A percentile compares a stretch with the other conserved stretches of the same genome.
Evolutionary conservation across 176 grass and related monocot species (phyloP).

Genomic region (Otatea glauca): DNA sequence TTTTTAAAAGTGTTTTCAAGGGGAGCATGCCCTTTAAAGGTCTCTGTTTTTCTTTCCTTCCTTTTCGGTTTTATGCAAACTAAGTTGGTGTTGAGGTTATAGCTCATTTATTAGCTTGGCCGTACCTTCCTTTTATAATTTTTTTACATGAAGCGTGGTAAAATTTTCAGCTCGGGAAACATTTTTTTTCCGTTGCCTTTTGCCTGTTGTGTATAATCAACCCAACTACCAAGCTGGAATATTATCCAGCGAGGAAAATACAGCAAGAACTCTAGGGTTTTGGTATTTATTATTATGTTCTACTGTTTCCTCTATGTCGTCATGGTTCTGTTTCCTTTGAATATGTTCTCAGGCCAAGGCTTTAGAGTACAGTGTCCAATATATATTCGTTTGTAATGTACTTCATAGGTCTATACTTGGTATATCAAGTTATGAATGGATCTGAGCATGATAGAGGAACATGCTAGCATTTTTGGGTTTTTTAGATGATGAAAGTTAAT

Average conservation of each 20-base stretch:
- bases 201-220: neutral
- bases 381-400: neutral
- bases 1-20: no score
- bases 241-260: neutral
- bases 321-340: neutral
- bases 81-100: neutral
- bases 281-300: neutral
- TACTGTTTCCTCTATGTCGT: neutral
- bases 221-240: neutral
- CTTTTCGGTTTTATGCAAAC: neutral
- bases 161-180: neutral
- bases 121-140: neutral
- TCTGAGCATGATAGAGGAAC: neutral
- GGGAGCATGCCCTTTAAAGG: no score
- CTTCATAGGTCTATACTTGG: neutral
- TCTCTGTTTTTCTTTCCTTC: no score
- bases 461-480: neutral
- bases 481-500: neutral
- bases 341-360: neutral
- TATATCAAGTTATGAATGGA: neutral
- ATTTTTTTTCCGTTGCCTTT: neutral
- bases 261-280: neutral
- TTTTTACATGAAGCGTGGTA: neutral
- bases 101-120: slow-evolving; percentile 5
- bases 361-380: neutral